Conservation (phyloP, 257 asterid species). For the Solanum etuberosum region DNA sequence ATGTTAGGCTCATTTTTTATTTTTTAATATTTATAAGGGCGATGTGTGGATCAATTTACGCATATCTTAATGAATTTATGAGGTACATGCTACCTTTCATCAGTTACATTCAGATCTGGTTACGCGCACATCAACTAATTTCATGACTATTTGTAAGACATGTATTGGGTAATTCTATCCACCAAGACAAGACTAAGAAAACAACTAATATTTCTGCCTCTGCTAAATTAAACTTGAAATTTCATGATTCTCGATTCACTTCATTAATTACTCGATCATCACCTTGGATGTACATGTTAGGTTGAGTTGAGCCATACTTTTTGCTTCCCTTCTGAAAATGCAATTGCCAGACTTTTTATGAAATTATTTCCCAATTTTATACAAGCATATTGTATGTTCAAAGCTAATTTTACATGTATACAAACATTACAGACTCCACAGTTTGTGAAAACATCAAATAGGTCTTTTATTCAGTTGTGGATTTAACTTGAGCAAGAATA, state of each 20-base stretch:
- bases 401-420: not conserved
- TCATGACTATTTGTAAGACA: not conserved
- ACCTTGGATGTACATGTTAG: not conserved
- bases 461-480: not conserved
- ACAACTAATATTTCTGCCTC: not conserved
- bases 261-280: not conserved
- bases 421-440: not conserved
- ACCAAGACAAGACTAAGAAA: not conserved
- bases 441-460: not conserved
- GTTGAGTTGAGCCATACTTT: not conserved
- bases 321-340: not conserved
- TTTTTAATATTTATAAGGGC: not conserved
- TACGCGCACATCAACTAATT: not conserved
- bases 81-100: not conserved
- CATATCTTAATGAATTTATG: not conserved
- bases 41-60: not conserved
- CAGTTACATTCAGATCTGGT: not conserved
- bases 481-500: too few species aligned
- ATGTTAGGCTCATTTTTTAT: not conserved
- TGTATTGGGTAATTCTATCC: not conserved
- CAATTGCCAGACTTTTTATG: not conserved
- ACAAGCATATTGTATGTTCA: not conserved
- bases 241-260: accelerated
- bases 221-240: not conserved
- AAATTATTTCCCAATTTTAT: not conserved